Evolutionary conservation across 306 rosid genomes (phyloP), one percentile per base, ranked within the genome.

Genomic region (Crotalaria pallida): DNA sequence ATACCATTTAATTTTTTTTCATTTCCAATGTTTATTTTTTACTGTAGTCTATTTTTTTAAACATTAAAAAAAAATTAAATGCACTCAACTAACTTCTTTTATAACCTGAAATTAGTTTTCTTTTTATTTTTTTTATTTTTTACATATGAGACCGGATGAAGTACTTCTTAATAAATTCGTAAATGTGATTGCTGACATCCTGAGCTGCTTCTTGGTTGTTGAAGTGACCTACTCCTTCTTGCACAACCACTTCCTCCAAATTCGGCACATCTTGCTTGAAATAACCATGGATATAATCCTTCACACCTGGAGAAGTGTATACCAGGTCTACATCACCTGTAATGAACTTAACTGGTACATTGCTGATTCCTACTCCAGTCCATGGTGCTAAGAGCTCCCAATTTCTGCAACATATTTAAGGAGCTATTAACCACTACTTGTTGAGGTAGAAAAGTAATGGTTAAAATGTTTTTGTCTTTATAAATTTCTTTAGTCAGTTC

Each of bases 381-480:
- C 85, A 77, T 1, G 85, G 52, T 67, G 79, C 79, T 45, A 79
- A 77, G 0, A 77, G 76, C 50, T 81, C 85, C 79, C 85, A 81
- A 15, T 81, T 55, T 43, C 82, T 81, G 72, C 64, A 67, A 66
- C 10, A 3, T 56, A 58, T 23, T 27, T 2, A 48, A 22, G 0
- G 33, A 16, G 22, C 17, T 41, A 5, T 41, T 23, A 33, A 3
- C 63, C 18, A 33, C 50, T 17, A 31, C 40, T 69, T 26, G 34
- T 5, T 5, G 7, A 31, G 27, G 17, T 10, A 60, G 29, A 60
- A 36, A 17, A 17, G 9, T 5, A 31, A 7, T 33, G 53, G 53
- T 49, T n/a, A n/a, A n/a, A n/a, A n/a, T n/a, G n/a, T n/a, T n/a
- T n/a, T n/a, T n/a, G n/a, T n/a, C n/a, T n/a, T n/a, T n/a, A n/a